A percentile compares a stretch with the other conserved stretches of the same genome.
phyloP scores from a whole-genome alignment of 1,284 basidiomycete species.

The Afroboletus lepidellus region DNA sequence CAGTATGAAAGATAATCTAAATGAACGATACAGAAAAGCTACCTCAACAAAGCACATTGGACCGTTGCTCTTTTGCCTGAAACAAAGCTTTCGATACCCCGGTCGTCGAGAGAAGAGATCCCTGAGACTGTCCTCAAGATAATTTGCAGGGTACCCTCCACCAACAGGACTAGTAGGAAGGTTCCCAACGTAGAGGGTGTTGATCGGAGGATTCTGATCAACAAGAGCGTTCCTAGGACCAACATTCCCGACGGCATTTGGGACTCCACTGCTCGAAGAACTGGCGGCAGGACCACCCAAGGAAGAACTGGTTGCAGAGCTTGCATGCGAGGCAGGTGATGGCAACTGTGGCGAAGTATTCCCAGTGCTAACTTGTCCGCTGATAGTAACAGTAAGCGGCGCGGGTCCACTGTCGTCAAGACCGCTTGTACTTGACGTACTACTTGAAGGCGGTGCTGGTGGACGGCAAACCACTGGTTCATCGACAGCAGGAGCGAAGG shows the following conservation, averaged over 20 bases:
- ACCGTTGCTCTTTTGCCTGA: conserved; percentile 92
- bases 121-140: conserved; percentile 83
- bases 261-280: conserved; percentile 30
- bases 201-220: conserved; percentile 92
- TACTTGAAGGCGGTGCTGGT: conserved; percentile 29
- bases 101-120: conserved; percentile 76
- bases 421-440: conserved; percentile 29
- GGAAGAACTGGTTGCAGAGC: conserved; percentile 30
- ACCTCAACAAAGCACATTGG: conserved; percentile 98
- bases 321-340: conserved; percentile 49
- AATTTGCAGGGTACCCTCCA: conserved; percentile 64
- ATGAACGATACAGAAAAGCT: conserved; percentile 21
- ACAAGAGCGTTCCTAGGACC: conserved; percentile 58
- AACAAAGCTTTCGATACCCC: conserved; percentile 91
- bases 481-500: conserved; percentile 24
- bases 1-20: conserved; percentile 1
- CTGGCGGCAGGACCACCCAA: conserved; percentile 34
- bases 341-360: conserved; percentile 48
- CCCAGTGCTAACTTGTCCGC: conserved; percentile 35
- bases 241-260: conserved; percentile 17
- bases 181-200: conserved; percentile 94
- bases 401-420: conserved; percentile 27
- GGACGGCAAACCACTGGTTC: conserved; percentile 25
- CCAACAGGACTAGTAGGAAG: conserved; percentile 70
- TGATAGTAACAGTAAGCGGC: conserved; percentile 51